phyloP scores from a whole-genome alignment of 2,329 filamentous ascomycete genomes.

The Pyricularia grisea region DNA sequence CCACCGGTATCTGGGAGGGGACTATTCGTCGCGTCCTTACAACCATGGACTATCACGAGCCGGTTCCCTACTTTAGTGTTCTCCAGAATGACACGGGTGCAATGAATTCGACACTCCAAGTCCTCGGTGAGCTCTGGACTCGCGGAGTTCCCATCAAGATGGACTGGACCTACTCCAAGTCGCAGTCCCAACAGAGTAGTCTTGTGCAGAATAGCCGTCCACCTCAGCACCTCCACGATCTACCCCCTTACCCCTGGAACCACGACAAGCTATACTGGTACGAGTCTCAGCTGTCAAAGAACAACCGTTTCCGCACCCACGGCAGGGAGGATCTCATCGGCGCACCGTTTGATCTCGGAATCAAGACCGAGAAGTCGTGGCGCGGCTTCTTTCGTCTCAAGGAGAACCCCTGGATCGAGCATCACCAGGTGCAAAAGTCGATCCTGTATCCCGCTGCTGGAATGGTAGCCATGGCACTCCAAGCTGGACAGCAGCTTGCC shows the following conservation, averaged over 20 bases:
- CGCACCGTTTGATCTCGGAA: conserved; percentile 13
- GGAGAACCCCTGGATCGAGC: conserved; percentile 33
- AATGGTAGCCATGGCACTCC: conserved; percentile 27
- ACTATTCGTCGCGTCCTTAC: conserved; percentile 8
- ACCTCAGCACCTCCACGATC: conserved; percentile 18
- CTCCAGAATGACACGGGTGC: conserved; percentile 8
- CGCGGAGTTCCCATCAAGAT: conserved; percentile 4
- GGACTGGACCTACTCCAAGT: conserved; percentile 6
- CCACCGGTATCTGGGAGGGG: conserved; percentile 9
- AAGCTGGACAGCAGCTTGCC: conserved; percentile 21
- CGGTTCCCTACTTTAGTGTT: conserved; percentile 9
- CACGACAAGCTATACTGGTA: conserved; percentile 27
- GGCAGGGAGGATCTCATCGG: conserved; percentile 19
- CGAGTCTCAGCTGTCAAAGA: conserved; percentile 22
- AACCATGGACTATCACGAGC: not conserved
- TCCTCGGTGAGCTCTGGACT: conserved; percentile 10
- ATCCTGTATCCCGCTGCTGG: conserved; percentile 26
- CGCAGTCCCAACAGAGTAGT: not conserved
- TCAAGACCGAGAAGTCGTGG: conserved; percentile 26
- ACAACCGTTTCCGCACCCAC: conserved; percentile 19
- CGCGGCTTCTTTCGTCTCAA: conserved; percentile 30
- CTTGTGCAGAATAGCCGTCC: not conserved
- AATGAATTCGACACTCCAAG: conserved; percentile 1
- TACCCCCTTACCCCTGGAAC: conserved; percentile 31
- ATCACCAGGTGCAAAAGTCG: conserved; percentile 30